These are phyloP conservation scores for Triticum turgidum DNA, from an alignment of 176 grass and related monocot species.

Conservation along the genomic window DNA sequence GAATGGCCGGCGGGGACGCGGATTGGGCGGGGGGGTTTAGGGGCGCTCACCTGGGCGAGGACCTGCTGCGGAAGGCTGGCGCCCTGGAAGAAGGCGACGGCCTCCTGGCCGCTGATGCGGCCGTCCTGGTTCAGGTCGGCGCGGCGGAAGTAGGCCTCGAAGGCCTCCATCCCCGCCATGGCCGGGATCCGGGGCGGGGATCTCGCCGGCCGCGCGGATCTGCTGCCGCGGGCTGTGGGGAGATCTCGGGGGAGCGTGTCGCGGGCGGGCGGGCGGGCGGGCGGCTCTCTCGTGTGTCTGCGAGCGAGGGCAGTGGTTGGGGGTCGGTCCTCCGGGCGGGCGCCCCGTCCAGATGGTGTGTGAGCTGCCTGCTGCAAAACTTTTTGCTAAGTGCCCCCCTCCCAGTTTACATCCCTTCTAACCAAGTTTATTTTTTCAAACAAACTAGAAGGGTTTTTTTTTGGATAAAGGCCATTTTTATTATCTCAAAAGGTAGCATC, in stretches of 20 bases:
- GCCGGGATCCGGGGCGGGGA: slow-evolving; percentile 18
- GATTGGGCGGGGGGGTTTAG: neutral
- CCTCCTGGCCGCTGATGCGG: slow-evolving; percentile 90
- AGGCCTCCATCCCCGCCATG: slow-evolving; percentile 70
- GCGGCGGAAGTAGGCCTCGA: slow-evolving; percentile 88
- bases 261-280: slow-evolving; percentile 22
- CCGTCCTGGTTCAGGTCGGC: slow-evolving; percentile 98
- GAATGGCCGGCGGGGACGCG: neutral
- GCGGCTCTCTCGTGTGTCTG: slow-evolving; percentile 8
- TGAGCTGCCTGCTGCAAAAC: slow-evolving; percentile 4
- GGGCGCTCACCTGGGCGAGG: slow-evolving; percentile 69
- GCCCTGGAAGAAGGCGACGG: slow-evolving; percentile 92
- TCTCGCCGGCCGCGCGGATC: slow-evolving; percentile 32
- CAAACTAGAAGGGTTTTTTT: too few relatives aligned
- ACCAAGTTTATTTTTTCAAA: neutral
- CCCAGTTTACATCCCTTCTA: neutral
- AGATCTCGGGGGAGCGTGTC: slow-evolving; percentile 54
- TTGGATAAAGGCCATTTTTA: too few relatives aligned
- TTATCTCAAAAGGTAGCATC: too few relatives aligned
- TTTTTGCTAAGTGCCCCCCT: slow-evolving; percentile 16
- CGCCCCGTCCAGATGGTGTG: neutral
- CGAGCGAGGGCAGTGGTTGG: slow-evolving; percentile 39
- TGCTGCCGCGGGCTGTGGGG: slow-evolving; percentile 25
- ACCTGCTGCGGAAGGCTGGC: slow-evolving; percentile 80
- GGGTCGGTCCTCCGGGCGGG: neutral